Evolutionary conservation across 139 green algal genomes (phyloP).

Genomic region (Astrephomene gubernaculifera): DNA sequence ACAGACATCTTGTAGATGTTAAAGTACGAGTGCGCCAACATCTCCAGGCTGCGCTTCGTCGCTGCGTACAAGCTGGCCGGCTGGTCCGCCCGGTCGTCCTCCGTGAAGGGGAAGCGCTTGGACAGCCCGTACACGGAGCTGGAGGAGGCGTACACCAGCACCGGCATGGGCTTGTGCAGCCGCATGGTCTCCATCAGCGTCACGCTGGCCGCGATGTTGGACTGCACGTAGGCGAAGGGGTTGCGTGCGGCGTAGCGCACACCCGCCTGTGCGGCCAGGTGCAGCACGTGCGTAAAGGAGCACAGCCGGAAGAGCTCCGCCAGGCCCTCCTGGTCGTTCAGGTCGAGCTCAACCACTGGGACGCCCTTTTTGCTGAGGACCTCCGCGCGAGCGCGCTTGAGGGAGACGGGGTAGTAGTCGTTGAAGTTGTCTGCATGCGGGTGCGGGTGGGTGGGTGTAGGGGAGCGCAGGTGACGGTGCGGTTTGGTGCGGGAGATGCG

Average conservation of each 20-base stretch:
- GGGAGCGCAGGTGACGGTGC: no score
- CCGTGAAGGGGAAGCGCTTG: constrained; percentile 58
- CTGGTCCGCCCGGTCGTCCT: constrained; percentile 70
- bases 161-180: constrained; percentile 58
- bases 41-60: constrained; percentile 79
- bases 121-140: constrained; percentile 85
- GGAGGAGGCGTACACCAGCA: constrained; percentile 80
- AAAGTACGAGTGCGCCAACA: constrained; percentile 83
- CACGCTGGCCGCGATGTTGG: constrained; percentile 80
- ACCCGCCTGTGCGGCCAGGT: constrained; percentile 86
- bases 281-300: constrained; percentile 81
- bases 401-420: constrained; percentile 78
- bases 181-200: constrained; percentile 77
- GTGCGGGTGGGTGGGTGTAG: no score
- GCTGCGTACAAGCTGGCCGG: constrained; percentile 84
- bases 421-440: constrained; percentile 97
- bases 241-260: constrained; percentile 84
- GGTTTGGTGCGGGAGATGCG: no score
- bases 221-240: constrained; percentile 77
- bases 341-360: constrained; percentile 73
- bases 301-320: constrained; percentile 69
- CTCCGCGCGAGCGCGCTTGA: constrained; percentile 73
- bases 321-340: constrained; percentile 72
- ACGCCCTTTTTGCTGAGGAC: constrained; percentile 57
- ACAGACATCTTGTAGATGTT: constrained; percentile 79